phyloP scores from a whole-genome alignment of 2,329 filamentous ascomycete genomes.

The Sporothrix pseudoabietina region DNA sequence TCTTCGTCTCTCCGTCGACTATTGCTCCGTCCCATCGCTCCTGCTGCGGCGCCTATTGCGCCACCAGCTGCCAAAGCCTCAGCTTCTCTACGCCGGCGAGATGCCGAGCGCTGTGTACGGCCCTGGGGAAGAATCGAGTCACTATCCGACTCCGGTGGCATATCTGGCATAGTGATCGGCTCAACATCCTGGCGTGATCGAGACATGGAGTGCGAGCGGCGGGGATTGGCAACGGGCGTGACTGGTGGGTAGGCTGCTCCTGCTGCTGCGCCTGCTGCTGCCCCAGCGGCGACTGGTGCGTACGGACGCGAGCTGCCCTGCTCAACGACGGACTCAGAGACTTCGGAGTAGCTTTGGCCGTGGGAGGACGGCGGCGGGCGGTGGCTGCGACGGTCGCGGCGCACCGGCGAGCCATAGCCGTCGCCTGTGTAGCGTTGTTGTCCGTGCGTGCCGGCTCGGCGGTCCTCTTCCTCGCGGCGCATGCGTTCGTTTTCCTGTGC shows the following conservation, averaged over 20 bases:
- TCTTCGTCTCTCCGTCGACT: constrained; percentile 28
- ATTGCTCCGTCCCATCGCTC: constrained; percentile 34
- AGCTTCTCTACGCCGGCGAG: constrained; percentile 50
- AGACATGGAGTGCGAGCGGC: constrained; percentile 41
- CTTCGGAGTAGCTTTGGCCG: constrained; percentile 34
- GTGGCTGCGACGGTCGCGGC: constrained; percentile 43
- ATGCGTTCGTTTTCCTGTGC: constrained; percentile 51
- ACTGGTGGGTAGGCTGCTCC: not conserved
- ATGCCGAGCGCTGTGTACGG: constrained; percentile 46
- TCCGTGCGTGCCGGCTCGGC: constrained; percentile 61
- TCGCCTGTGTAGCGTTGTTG: constrained; percentile 69
- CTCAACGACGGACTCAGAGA: constrained; percentile 46
- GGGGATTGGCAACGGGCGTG: constrained; percentile 25
- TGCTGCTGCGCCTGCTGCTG: constrained; percentile 33
- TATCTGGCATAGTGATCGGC: constrained; percentile 54
- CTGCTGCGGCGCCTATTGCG: constrained; percentile 37
- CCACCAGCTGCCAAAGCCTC: constrained; percentile 53
- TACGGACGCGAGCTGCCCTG: constrained; percentile 38
- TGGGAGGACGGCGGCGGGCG: constrained; percentile 35
- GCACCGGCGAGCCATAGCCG: constrained; percentile 56
- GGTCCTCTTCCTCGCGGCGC: constrained; percentile 52
- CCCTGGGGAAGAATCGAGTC: constrained; percentile 49
- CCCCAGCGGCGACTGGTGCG: constrained; percentile 21
- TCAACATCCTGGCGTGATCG: constrained; percentile 47
- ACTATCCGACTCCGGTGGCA: constrained; percentile 55